Base-by-base conservation (phyloP, 1,284 basidiomycete species). In the Ceratobasidium sp. region DNA sequence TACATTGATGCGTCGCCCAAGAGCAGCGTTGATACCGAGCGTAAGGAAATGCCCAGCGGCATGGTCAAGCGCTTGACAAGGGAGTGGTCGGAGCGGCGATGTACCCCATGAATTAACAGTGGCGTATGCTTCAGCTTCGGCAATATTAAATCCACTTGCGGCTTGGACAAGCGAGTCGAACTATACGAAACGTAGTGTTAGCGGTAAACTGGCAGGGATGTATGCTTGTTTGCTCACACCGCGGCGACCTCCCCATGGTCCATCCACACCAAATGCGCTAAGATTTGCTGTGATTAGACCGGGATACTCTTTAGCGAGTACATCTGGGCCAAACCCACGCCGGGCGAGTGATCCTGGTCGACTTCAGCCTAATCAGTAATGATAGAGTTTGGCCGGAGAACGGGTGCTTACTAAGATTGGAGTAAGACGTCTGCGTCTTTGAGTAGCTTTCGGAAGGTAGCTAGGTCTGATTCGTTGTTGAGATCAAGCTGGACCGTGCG, bases 101-200 rank as follows among this genome's bases (percentile, higher is more conserved):
- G 82, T 76, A 4, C 78, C 76, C 7, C 73, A 51, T 0, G 76
- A 71, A 6, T 31, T n/a, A 19, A 74, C 56, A 1, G 74, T 49
- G 1, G 76, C 76, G 76, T 83, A 87, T 2, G 86, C 86, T 64
- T 85, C 80, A 0, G 83, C 86, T 81, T 91, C 90, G 9, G 87
- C 86, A 29, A 82, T 79, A 74, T 90, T 90, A 79, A 90, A 87
- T 0, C 90, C 90, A 0, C 84, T 86, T 0, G 88, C 88, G 0
- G 88, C 90, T 80, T 92, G 89, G 0, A 90, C 87, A 2, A 91
- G 82, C 0, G 89, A 90, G 78, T 92, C 90, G 76, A 90, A 91
- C 88, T 89, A 74, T 1, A 16, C 7, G 22, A 49, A 14, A 46
- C 4, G 43, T 4, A 14, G 43, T n/a, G 13, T 53, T 5, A 56